A percentile compares a stretch with the other conserved stretches of the same genome.
phyloP scores from a whole-genome alignment of 306 rosid genomes.

The Abrus pulchellus region DNA sequence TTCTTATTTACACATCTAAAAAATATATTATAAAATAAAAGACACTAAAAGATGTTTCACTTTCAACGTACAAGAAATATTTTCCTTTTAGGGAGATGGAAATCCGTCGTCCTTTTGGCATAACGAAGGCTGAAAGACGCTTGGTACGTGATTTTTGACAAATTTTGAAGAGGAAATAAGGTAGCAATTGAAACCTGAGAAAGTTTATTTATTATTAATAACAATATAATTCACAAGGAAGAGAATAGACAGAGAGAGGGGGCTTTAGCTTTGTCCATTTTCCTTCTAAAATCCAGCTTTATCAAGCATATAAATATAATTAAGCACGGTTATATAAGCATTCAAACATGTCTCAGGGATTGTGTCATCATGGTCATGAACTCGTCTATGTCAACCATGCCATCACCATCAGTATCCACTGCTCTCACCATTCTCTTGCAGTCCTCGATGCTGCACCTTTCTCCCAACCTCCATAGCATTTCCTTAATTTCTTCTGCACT shows the following conservation, averaged over 20 bases:
- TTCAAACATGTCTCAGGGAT: conserved; percentile 49
- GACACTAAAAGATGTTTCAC: too few species aligned
- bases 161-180: neutral
- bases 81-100: too few species aligned
- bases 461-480: conserved; percentile 72
- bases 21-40: too few species aligned
- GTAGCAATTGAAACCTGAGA: neutral
- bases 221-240: conserved; percentile 16
- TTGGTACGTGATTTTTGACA: neutral
- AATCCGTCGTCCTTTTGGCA: too few species aligned
- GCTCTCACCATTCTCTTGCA: conserved; percentile 80
- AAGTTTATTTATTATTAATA: conserved; percentile 1
- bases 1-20: too few species aligned
- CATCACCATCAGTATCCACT: conserved; percentile 86
- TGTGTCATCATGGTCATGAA: conserved; percentile 87
- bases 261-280: conserved; percentile 29
- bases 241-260: neutral
- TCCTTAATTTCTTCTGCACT: conserved; percentile 81
- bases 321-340: neutral
- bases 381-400: conserved; percentile 83
- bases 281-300: neutral
- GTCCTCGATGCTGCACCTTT: conserved; percentile 74
- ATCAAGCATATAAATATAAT: too few species aligned
- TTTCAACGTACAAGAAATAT: too few species aligned
- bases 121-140: too few species aligned